Evolutionary conservation across 208 protist species (phyloP), one percentile per base, ranked within the genome.

Genomic region (Crithidia fasciculata): DNA sequence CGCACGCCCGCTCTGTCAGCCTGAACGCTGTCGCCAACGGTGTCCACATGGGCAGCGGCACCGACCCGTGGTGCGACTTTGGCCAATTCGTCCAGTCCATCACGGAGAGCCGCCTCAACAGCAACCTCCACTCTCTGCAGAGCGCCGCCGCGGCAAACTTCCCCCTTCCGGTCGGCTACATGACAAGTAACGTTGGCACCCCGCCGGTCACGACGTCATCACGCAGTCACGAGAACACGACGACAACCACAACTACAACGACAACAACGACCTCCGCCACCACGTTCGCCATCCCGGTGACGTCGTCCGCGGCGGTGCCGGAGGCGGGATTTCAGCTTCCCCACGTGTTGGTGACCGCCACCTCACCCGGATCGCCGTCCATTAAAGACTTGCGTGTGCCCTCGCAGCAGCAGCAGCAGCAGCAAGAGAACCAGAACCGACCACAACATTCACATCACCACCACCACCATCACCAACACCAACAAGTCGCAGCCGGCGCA

Each of bases 81-180:
- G 73, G 73, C 3, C 47, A 63, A 5, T 69, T 78, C 54, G 73
- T 78, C 41, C 73, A 78, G 53, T 72, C 73, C 41, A 62, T 78
- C 60, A 78, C 73, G 8, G 73, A 78, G 43, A 78, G 49, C 18
- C 58, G 66, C 19, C 60, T 55, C 8, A 78, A 78, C 59, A 62
- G 73, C 45, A 78, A 78, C 44, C 7, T 68, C 36, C 53, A 43
- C 52, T 61, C 73, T 0, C 39, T 72, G 59, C 52, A 55, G 52
- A 72, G 73, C 40, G 73, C 58, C 59, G 58, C 57, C 41, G 59
- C 66, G 9, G 50, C 66, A 28, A 37, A 18, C 36, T 77, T 9
- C 18, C 59, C 73, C 12, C 13, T 37, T 5, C 53, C 59, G 2
- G 44, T 45, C 8, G 28, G 37, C 1, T 43, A n/a, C 41, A 41